These are phyloP conservation scores for Sanchytrium tribonematis DNA, from an alignment of 371 early-diverging fungal genomes.

Conservation along the genomic window DNA sequence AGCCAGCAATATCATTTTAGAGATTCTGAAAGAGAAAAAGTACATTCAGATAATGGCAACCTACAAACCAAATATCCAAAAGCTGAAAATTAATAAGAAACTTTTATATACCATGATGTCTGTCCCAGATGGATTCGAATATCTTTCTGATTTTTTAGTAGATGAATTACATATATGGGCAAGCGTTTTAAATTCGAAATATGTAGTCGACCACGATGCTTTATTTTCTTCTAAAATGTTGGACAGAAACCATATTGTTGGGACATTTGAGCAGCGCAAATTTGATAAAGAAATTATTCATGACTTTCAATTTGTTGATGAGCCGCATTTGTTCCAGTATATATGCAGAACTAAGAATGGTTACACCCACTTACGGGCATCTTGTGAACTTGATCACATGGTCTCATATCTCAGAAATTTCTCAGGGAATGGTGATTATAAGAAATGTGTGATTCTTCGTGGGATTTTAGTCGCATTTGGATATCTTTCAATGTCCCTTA, in stretches of 20 bases:
- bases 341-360: neutral
- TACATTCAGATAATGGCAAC: neutral
- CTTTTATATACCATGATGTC: neutral
- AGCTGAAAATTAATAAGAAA: neutral
- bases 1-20: neutral
- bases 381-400: neutral
- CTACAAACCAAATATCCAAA: neutral
- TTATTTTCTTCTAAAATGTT: neutral
- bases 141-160: neutral
- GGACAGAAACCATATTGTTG: neutral
- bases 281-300: neutral
- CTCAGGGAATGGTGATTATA: neutral
- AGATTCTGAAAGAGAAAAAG: neutral
- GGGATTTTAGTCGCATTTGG: neutral
- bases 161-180: neutral
- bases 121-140: neutral
- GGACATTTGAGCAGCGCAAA: neutral
- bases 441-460: neutral
- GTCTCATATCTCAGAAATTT: neutral
- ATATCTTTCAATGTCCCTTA: neutral
- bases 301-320: neutral
- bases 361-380: neutral
- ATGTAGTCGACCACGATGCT: neutral
- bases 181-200: neutral
- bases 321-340: neutral